Evolutionary conservation across 164 flowering plant species (phyloP), one percentile per base, ranked within the genome.

Genomic region (Aristolochia contorta): DNA sequence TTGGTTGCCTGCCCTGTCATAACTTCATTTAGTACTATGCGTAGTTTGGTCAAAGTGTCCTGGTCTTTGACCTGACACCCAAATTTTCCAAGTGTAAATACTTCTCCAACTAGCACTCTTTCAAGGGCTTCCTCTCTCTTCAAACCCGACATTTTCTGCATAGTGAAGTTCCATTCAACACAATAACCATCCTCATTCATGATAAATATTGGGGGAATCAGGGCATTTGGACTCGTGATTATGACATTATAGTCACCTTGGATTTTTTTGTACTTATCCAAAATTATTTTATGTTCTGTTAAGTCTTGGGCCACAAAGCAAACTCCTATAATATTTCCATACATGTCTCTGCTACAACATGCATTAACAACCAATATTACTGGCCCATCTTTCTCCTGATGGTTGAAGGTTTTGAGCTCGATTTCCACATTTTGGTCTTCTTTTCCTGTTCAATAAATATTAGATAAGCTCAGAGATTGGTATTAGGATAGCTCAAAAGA

Each of bases 151-250:
- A 88, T 64, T 47, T 77, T 79, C 68, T 82, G 75, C 87, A 88
- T 88, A n/a, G 85, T 79, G 33, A 66, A 76, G 58, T 84, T 88
- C 96, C 91, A 88, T 66, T 88, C 96, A 56, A 69, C 66, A 72
- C 96, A 88, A 18, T 67, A 61, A 9, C 89, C 91, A 56, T 61
- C 24, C 60, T 80, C 85, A 72, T 84, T 80, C 16, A 78, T 73
- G 76, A 82, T 80, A 64, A 88, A 88, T 54, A 88, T 82, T 20
- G 96, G 96, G 33, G 96, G 96, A 67, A 88, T 84, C 27, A 88
- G 82, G 22, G 79, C 71, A 63, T 70, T 74, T 1, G 86, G 86
- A 71, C 68, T 84, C 59, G 74, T 69, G 56, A 88, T 65, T 58
- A 85, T 82, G 46, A 82, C 80, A 54, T 57, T 66, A 64, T 80